Evolutionary conservation across 176 grass and related monocot species (phyloP), one percentile per base, ranked within the genome.

Genomic region (Lolium perenne): DNA sequence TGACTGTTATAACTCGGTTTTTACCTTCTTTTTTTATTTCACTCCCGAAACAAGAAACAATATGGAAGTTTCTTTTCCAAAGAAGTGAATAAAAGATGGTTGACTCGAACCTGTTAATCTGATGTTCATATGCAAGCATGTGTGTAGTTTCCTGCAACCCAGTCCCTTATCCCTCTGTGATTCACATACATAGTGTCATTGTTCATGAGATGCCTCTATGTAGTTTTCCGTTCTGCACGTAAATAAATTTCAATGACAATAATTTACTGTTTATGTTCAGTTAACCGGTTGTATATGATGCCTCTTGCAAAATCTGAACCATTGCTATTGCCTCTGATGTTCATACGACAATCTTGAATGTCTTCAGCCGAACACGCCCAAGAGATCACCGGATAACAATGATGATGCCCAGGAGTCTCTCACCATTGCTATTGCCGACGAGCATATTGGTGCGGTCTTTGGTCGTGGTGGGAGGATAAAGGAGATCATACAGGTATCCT

Each of bases 391-490:
- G 56, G 78, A 56, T 71, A 84, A 77, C 70, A 84, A 77, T 83
- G 89, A 82, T 81, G 90, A 88, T 65, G 85, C 53, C 48, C 94
- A 89, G 47, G 86, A 92, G 16, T 92, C 97, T 35, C 56, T 84
- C 48, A 95, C 97, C 60, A 94, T 98, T 29, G 29, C 29, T 29
- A 29, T 29, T 29, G 29, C 29, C 29, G 29, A 29, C 29, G 29
- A 29, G 29, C 90, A 95, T 88, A 92, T 98, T 9, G 94, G 97
- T 63, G 92, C 97, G 81, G 87, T 98, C 72, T 88, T 98, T 25
- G 97, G 97, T 23, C 88, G 88, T 83, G 92, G 64, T 21, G 97
- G 97, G 47, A 95, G 94, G 82, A 98, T 98, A 86, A 92, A 58
- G 23, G 97, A 96, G 86, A 98, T 98, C 65, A 90, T 86, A 72